Conservation (phyloP, 192 early-diverging fungal species). For the Coemansia guatemalensis region DNA sequence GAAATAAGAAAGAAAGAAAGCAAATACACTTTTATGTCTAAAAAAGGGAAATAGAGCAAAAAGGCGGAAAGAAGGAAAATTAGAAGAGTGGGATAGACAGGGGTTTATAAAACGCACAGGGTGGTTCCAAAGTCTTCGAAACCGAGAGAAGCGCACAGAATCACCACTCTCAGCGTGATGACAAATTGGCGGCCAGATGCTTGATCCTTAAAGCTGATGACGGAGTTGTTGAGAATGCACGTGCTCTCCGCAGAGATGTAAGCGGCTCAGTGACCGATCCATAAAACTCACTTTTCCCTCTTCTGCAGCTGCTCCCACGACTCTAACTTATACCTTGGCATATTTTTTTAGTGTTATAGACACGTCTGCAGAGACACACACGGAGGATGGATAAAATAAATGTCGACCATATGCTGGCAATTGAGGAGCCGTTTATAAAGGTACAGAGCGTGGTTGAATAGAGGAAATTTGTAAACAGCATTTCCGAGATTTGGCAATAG, state of each 20-base stretch:
- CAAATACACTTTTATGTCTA: not conserved
- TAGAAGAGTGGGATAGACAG: not conserved
- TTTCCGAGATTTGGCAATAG: not conserved
- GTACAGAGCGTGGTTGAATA: constrained; percentile 46
- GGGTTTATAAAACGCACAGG: not conserved
- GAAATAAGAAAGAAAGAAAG: constrained; percentile 8
- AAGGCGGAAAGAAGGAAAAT: constrained; percentile 6
- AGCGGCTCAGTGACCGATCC: not conserved
- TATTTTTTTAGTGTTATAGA: constrained; percentile 7
- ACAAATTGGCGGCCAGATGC: not conserved
- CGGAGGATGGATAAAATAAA: constrained; percentile 66
- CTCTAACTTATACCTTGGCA: not conserved
- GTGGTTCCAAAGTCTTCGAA: not conserved
- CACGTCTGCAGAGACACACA: not conserved
- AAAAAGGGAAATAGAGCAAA: constrained; percentile 1
- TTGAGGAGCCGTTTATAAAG: constrained; percentile 96
- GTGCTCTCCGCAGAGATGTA: not conserved
- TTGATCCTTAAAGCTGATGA: too few relatives aligned
- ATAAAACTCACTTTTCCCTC: not conserved
- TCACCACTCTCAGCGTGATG: not conserved
- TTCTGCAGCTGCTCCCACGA: not conserved
- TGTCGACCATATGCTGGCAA: constrained; percentile 75
- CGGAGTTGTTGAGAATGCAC: constrained; percentile 8
- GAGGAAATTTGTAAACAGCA: not conserved
- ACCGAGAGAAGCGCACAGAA: not conserved